Percentiles rank a stretch among this genome's conserved stretches.
These are phyloP conservation scores for Neoboletus magnificus DNA, from an alignment of 768 basidiomycete species.

Conservation along the genomic window DNA sequence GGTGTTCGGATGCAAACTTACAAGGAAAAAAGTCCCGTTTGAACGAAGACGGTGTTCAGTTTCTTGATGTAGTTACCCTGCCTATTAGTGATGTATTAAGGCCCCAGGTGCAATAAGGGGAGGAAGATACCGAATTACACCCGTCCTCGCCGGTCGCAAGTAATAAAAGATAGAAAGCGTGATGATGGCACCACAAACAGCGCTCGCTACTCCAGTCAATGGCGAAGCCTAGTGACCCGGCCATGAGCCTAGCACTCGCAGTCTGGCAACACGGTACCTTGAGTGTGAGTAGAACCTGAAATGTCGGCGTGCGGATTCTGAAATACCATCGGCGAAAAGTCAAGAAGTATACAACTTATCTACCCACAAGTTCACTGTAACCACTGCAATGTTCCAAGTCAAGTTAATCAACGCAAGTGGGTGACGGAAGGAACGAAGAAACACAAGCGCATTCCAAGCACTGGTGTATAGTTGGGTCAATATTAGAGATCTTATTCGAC, in stretches of 20 bases:
- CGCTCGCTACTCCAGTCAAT: conserved; percentile 10
- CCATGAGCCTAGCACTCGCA: background rate
- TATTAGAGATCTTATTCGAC: background rate
- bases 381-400: background rate
- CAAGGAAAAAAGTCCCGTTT: conserved; percentile 21
- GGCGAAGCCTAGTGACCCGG: conserved; percentile 2
- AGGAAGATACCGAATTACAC: conserved; percentile 7
- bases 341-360: background rate
- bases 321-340: background rate
- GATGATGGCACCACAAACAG: conserved; percentile 21
- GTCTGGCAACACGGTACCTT: conserved; percentile 1
- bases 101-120: background rate
- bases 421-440: background rate
- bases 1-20: conserved; percentile 1
- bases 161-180: conserved; percentile 15
- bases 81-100: background rate
- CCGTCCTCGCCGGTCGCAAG: conserved; percentile 12
- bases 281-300: background rate
- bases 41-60: conserved; percentile 12
- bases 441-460: background rate
- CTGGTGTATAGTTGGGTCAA: background rate
- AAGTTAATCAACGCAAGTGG: background rate
- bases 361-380: background rate
- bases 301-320: conserved; percentile 13
- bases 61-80: conserved; percentile 10